A percentile compares a stretch with the other conserved stretches of the same genome.
Conservation (phyloP, 2,329 filamentous ascomycete genomes). For the Aspergillus aculeatinus region DNA sequence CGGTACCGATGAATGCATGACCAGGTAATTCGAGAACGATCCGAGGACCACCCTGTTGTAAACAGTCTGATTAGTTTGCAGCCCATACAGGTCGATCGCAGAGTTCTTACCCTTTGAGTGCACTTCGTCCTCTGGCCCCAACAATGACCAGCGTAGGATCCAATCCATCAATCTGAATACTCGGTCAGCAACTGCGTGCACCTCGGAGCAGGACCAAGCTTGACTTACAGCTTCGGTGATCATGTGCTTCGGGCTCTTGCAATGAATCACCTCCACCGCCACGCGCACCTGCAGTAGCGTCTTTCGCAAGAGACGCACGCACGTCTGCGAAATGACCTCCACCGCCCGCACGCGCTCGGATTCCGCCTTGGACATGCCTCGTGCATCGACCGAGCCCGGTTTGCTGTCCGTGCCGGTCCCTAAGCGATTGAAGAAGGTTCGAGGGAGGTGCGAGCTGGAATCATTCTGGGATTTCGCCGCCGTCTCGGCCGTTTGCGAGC, state of each 20-base stretch:
- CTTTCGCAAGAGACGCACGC: slow-evolving; percentile 83
- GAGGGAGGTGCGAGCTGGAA: slow-evolving; percentile 29
- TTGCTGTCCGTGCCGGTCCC: slow-evolving; percentile 41
- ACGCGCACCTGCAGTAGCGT: slow-evolving; percentile 89
- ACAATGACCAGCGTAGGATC: slow-evolving; percentile 90
- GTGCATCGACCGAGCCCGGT: slow-evolving; percentile 47
- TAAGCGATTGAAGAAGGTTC: slow-evolving; percentile 34
- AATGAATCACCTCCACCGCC: slow-evolving; percentile 94
- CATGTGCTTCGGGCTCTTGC: slow-evolving; percentile 94
- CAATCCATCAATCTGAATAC: slow-evolving; percentile 72
- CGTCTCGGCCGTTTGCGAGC: slow-evolving; percentile 57
- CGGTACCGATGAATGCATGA: slow-evolving; percentile 92
- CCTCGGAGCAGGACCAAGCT: neutral
- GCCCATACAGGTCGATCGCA: neutral
- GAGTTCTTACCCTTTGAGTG: slow-evolving; percentile 78
- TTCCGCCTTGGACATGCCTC: slow-evolving; percentile 63
- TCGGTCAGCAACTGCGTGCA: neutral
- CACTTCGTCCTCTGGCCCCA: slow-evolving; percentile 85
- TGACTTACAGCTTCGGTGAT: slow-evolving; percentile 79
- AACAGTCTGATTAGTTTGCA: neutral
- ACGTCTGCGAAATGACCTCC: slow-evolving; percentile 78
- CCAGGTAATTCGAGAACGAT: slow-evolving; percentile 95
- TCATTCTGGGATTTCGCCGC: slow-evolving; percentile 41
- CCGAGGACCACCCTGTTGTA: slow-evolving; percentile 76
- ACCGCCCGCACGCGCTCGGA: slow-evolving; percentile 77